These are phyloP conservation scores for Angophora floribunda DNA, from an alignment of 345 rosid species.

Conservation along the genomic window DNA sequence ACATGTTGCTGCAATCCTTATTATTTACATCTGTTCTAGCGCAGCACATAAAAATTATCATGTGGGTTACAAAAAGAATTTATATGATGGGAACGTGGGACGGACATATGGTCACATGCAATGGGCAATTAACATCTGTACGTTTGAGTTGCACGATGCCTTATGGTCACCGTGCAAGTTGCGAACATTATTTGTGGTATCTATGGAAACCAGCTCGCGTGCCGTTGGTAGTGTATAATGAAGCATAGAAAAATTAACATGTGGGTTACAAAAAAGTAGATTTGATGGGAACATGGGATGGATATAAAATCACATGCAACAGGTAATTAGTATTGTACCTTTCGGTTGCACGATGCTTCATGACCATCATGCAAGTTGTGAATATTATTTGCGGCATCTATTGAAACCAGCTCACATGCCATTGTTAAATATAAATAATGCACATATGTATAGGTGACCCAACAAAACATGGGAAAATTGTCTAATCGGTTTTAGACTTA, in stretches of 20 bases:
- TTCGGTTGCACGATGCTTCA: neutral
- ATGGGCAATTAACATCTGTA: neutral
- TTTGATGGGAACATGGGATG: neutral
- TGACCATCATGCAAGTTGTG: neutral
- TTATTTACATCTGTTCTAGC: neutral
- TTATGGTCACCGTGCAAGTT: neutral
- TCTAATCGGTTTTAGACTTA: neutral
- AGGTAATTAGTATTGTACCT: neutral
- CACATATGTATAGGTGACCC: neutral
- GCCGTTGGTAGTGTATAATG: neutral
- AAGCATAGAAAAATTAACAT: neutral
- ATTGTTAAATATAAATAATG: neutral
- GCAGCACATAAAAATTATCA: neutral
- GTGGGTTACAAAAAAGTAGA: neutral
- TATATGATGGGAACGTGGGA: neutral
- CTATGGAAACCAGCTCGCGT: neutral
- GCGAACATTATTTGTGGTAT: neutral
- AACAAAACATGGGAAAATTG: neutral
- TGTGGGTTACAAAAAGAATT: neutral
- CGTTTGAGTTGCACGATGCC: neutral
- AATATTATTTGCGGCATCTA: neutral
- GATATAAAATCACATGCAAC: neutral
- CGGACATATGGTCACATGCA: neutral
- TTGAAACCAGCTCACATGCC: neutral
- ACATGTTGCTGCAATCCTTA: neutral